Base-by-base conservation (phyloP, 2,329 filamentous ascomycete species). In the Hymenoscyphus infarciens region DNA sequence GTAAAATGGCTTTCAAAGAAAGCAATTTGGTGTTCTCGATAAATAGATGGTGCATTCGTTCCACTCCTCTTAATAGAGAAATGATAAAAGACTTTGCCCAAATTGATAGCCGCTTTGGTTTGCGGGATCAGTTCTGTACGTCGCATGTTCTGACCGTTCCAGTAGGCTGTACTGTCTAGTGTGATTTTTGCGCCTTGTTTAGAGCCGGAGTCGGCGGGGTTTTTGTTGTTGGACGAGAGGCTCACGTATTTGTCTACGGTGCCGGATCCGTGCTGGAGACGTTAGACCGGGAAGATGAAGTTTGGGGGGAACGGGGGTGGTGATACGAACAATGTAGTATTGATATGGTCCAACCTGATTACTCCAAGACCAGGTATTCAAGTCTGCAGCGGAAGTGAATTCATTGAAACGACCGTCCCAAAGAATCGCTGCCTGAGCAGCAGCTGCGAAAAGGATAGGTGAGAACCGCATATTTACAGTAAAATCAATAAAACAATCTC, bases 51-150 rank as follows among this genome's bases (percentile, higher is more conserved):
- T 0, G 85, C 78, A 70, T 90, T 89, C 19, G 76, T 80, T 54
- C 77, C 78, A n/a, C 76, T 78, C 55, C 84, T 80, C 79, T 82
- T 84, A 67, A 91, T 81, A 61, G 82, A 86, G 76, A 90, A 90
- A 74, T 91, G 88, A 75, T 91, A 91, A 76, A 80, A 88, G 38
- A 89, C 82, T 59, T 83, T 86, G 39, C 87, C 87, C 22, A 75
- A 71, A 68, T 85, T 86, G 73, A 91, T 87, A 64, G 85, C 79
- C 0, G 83, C 83, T 2, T 75, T 82, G 0, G 87, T 89, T 76
- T 90, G 86, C 5, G 88, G 87, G 68, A 92, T 91, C 64, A 91
- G 78, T 76, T 91, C 89, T 0, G 86, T 90, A 59, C 88, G 82
- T 73, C 87, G 85, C 88, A 91, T 91, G 56, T 75, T 83, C 72